A percentile compares a stretch with the other conserved stretches of the same genome.
Conservation (phyloP, 2,329 filamentous ascomycete genomes). For the Dryadomyces sulphureus region DNA sequence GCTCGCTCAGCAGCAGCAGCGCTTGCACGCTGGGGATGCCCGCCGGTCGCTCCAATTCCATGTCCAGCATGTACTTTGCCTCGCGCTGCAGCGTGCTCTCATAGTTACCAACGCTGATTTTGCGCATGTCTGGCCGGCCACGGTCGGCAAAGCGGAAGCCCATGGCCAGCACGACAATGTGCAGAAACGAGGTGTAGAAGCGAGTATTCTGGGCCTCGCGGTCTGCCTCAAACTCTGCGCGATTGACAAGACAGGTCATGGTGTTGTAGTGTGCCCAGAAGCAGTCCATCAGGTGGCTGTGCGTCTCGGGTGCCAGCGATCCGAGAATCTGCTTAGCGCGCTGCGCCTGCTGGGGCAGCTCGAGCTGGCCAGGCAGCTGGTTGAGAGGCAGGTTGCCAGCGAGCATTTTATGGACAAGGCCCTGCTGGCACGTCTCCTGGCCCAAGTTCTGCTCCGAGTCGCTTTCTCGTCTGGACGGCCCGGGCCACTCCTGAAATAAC, state of each 20-base stretch:
- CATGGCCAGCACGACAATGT: slow-evolving; percentile 35
- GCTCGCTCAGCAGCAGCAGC: slow-evolving; percentile 33
- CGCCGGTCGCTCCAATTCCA: slow-evolving; percentile 34
- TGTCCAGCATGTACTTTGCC: slow-evolving; percentile 38
- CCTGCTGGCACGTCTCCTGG: slow-evolving; percentile 30
- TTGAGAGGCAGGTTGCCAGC: slow-evolving; percentile 36
- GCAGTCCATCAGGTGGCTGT: slow-evolving; percentile 35
- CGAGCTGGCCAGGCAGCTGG: slow-evolving; percentile 31
- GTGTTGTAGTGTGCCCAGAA: slow-evolving; percentile 39
- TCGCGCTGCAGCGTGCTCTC: slow-evolving; percentile 38
- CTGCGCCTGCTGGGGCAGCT: slow-evolving; percentile 31
- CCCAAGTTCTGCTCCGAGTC: too few species aligned
- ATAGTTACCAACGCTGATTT: slow-evolving; percentile 27
- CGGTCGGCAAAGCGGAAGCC: slow-evolving; percentile 36
- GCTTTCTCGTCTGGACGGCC: too few species aligned
- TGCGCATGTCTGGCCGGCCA: slow-evolving; percentile 30
- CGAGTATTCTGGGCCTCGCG: slow-evolving; percentile 27
- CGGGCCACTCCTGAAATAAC: background rate
- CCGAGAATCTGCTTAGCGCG: slow-evolving; percentile 32
- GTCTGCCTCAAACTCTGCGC: slow-evolving; percentile 32
- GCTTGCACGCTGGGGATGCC: slow-evolving; percentile 38
- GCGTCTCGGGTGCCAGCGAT: slow-evolving; percentile 27
- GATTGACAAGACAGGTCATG: slow-evolving; percentile 32
- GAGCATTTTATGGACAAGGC: slow-evolving; percentile 32
- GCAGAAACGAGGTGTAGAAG: slow-evolving; percentile 37